Percentiles rank a stretch among this genome's conserved stretches.
Evolutionary conservation across 805 yeast species (phyloP).

Genomic region (Wickerhamomyces chaumierensis): DNA sequence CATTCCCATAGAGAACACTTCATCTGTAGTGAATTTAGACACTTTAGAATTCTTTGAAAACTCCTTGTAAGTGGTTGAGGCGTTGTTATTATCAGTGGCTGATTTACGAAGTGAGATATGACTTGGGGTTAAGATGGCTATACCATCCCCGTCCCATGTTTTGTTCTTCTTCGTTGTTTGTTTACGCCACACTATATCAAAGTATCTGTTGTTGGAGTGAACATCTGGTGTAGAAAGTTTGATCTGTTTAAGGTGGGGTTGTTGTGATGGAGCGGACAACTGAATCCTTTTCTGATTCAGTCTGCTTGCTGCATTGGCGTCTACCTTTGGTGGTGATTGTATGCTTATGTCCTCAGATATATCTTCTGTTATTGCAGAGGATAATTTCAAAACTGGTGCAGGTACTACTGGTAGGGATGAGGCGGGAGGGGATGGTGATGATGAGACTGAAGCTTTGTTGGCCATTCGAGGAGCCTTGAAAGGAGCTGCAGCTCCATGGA

Average conservation of each 20-base stretch:
- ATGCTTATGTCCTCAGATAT: no score
- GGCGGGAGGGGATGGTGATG: not conserved
- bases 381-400: not conserved
- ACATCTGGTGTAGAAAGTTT: not conserved
- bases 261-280: no score
- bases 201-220: slow-evolving; percentile 6
- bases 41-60: slow-evolving; percentile 8
- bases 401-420: no score
- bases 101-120: slow-evolving; percentile 19
- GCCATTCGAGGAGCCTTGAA: slow-evolving; percentile 11
- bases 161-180: slow-evolving; percentile 68
- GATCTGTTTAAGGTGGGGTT: no score
- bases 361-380: no score
- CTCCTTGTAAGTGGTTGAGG: no score
- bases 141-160: slow-evolving; percentile 93
- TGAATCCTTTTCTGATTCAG: no score
- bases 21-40: slow-evolving; percentile 22
- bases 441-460: not conserved
- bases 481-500: slow-evolving; percentile 2
- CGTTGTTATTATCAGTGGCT: slow-evolving; percentile 21
- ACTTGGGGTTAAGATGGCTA: slow-evolving; percentile 24
- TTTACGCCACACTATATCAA: slow-evolving; percentile 37
- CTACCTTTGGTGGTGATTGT: no score
- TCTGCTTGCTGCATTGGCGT: no score
- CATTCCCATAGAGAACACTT: slow-evolving; percentile 37